Evolutionary conservation across 352 stramenopile species (phyloP), one percentile per base, ranked within the genome.

Genomic region (Phytophthora macrochlamydospora): DNA sequence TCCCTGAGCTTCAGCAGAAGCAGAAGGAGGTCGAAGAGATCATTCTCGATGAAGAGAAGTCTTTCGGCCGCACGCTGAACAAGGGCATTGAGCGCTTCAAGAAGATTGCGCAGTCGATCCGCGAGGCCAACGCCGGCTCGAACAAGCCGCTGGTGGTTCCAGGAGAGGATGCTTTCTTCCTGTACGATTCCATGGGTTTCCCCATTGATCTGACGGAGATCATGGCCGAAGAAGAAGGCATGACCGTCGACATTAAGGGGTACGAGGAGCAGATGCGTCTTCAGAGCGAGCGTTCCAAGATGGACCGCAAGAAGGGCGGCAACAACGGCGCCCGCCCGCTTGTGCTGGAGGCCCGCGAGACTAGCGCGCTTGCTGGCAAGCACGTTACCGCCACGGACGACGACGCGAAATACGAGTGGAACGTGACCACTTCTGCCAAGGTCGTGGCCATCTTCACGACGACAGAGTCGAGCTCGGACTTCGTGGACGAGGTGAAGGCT

Each of bases 161-260:
- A n/a, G 97, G 94, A 24, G 83, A 90, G 44, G 93, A 98, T 52
- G 97, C 97, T 3, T 99, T 99, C 82, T 99, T 98, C 73, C 73
- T 99, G 18, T 99, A 99, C 78, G 97, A 99, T 69, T 99, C 97
- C 28, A 93, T 99, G 76, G 98, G 98, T 51, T 99, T 99, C 83
- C 98, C 98, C 5, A 83, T 99, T 51, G 98, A 99, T 76, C 85
- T 99, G 68, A 99, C 98, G 11, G 88, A 98, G 72, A 92, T 98
- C 69, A 99, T 99, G 95, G 94, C 92, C 6, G 96, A 98, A 78
- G 95, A 98, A 69, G 77, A 94, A 49, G 95, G 92, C 8, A 81
- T 99, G 73, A 98, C 81, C 14, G 85, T 99, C 32, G 96, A 99
- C 72, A 78, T 93, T 37, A 90, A 95, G 62, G 96, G 97, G 29